These are phyloP conservation scores for Fusarium oxysporum DNA, from an alignment of 2,329 filamentous ascomycete genomes.

Conservation along the genomic window DNA sequence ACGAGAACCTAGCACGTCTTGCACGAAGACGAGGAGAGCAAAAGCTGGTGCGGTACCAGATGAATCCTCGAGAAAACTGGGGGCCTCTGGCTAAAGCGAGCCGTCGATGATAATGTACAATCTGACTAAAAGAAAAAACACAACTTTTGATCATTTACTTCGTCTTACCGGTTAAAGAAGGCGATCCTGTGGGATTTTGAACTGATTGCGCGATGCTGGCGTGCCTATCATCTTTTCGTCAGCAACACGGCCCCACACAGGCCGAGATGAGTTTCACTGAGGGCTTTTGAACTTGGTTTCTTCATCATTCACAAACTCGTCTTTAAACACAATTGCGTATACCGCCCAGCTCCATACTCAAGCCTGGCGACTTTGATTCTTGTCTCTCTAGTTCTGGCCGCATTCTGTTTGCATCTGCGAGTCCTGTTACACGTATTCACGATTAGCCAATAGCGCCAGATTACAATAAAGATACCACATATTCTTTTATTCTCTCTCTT, in stretches of 20 bases:
- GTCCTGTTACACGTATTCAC: conserved; percentile 1
- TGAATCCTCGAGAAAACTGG: conserved; percentile 93
- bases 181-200: conserved; percentile 14
- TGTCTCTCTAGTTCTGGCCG: background rate
- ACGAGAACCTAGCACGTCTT: conserved; percentile 80
- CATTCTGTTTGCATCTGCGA: background rate
- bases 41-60: conserved; percentile 86
- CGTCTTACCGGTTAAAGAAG: conserved; percentile 8
- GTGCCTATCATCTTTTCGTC: conserved; percentile 25
- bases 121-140: background rate
- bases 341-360: background rate
- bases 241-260: conserved; percentile 38
- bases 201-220: conserved; percentile 17
- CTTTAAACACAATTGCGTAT: background rate
- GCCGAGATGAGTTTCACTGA: conserved; percentile 13
- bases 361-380: background rate
- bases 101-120: conserved; percentile 50
- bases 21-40: conserved; percentile 74
- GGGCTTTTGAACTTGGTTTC: conserved; percentile 22
- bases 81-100: conserved; percentile 78
- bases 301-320: conserved; percentile 10
- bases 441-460: conserved; percentile 25
- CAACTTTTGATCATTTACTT: background rate
- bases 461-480: conserved; percentile 29
- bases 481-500: background rate